A percentile compares a stretch with the other conserved stretches of the same genome.
These are phyloP conservation scores for Nigrograna mackinnonii DNA, from an alignment of 2,329 filamentous ascomycete genomes.

Conservation along the genomic window DNA sequence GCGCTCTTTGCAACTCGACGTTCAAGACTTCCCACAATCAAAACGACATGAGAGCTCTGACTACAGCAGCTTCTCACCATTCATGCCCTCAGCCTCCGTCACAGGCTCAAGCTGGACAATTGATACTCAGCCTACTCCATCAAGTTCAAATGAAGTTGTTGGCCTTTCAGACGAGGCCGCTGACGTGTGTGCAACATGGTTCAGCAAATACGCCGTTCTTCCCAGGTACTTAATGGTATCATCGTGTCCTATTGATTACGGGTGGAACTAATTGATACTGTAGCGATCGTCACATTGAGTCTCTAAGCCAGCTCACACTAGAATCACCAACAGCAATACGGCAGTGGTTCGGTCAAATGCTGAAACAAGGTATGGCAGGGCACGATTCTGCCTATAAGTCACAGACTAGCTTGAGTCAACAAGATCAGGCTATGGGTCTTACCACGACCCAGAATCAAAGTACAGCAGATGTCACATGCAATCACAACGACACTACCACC, in stretches of 20 bases:
- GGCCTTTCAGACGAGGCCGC: slow-evolving; percentile 40
- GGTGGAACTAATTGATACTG: background rate
- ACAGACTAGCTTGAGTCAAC: slow-evolving; percentile 33
- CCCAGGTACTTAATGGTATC: slow-evolving; percentile 24
- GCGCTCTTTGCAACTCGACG: slow-evolving; percentile 32
- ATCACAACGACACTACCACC: slow-evolving; percentile 16
- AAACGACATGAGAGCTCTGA: slow-evolving; percentile 34
- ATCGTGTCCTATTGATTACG: no score
- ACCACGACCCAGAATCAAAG: slow-evolving; percentile 9
- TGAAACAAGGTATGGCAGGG: slow-evolving; percentile 40
- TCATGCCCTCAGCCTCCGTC: slow-evolving; percentile 17
- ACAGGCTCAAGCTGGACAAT: slow-evolving; percentile 26
- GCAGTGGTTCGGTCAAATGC: slow-evolving; percentile 38
- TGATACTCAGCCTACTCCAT: slow-evolving; percentile 22
- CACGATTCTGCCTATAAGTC: slow-evolving; percentile 43
- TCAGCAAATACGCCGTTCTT: slow-evolving; percentile 40
- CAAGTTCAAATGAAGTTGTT: slow-evolving; percentile 18
- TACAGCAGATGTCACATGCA: slow-evolving; percentile 17
- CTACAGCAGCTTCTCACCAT: slow-evolving; percentile 26
- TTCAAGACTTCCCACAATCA: slow-evolving; percentile 32
- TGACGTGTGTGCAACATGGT: slow-evolving; percentile 42
- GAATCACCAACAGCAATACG: slow-evolving; percentile 35
- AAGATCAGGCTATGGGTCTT: slow-evolving; percentile 20
- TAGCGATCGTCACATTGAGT: slow-evolving; percentile 40
- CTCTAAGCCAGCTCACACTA: slow-evolving; percentile 38